Evolutionary conservation across 768 basidiomycete genomes (phyloP).

Genomic region (Lactarius quietus): DNA sequence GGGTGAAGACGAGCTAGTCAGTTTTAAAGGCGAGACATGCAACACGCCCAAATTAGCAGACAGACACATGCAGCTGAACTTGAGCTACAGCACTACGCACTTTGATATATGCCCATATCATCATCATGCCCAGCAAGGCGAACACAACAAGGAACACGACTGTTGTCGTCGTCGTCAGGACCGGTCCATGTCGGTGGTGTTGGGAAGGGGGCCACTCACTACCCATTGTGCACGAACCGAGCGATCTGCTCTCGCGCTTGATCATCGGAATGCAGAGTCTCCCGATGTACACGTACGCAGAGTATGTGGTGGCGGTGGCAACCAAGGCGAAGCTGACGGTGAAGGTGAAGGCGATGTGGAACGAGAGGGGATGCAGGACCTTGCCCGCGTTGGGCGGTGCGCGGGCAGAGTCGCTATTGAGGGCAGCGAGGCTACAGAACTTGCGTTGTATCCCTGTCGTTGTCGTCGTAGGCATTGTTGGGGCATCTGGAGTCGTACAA

Average conservation of each 20-base stretch:
- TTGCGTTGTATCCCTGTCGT: neutral
- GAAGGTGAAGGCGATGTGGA: constrained; percentile 57
- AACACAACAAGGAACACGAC: constrained; percentile 68
- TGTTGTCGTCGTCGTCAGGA: constrained; percentile 31
- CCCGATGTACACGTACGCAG: constrained; percentile 75
- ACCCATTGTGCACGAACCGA: constrained; percentile 52
- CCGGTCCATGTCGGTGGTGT: neutral
- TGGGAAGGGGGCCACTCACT: constrained; percentile 55
- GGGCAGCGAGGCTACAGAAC: neutral
- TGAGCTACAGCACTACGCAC: constrained; percentile 48
- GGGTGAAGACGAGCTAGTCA: constrained; percentile 54
- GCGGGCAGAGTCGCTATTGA: constrained; percentile 12
- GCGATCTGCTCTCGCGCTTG: constrained; percentile 38
- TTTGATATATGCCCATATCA: constrained; percentile 75
- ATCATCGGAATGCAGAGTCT: constrained; percentile 71
- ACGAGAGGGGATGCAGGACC: constrained; percentile 63
- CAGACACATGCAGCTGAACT: no score
- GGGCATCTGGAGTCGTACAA: neutral
- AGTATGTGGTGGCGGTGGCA: constrained; percentile 60
- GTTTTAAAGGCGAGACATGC: neutral
- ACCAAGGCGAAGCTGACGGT: no score
- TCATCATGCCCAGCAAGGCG: constrained; percentile 59
- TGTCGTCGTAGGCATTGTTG: neutral
- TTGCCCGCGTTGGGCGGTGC: constrained; percentile 27
- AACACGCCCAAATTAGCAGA: no score